These are phyloP conservation scores for Hibiscus mutabilis DNA, from an alignment of 345 rosid genomes.

Conservation along the genomic window DNA sequence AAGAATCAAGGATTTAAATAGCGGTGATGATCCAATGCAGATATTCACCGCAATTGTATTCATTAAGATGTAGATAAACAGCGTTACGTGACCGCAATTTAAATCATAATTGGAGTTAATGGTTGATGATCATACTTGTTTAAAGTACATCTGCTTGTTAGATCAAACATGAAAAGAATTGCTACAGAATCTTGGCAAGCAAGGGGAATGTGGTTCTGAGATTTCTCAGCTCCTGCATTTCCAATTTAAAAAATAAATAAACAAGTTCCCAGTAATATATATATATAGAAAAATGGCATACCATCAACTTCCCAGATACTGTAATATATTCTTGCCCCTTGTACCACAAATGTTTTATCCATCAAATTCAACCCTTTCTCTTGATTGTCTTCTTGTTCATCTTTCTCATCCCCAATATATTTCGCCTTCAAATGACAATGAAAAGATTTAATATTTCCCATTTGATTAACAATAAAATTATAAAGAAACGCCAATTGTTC, in stretches of 20 bases:
- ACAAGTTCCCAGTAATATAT: not conserved
- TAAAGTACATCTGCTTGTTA: slow-evolving; percentile 77
- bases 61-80: not conserved
- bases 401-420: slow-evolving; percentile 47
- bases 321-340: slow-evolving; percentile 71
- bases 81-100: not conserved
- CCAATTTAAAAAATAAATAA: not conserved
- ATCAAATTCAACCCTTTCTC: slow-evolving; percentile 50
- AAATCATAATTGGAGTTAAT: not conserved
- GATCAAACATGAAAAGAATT: slow-evolving; percentile 79
- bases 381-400: slow-evolving; percentile 20
- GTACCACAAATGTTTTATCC: slow-evolving; percentile 61
- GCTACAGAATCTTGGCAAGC: slow-evolving; percentile 89
- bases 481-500: not conserved
- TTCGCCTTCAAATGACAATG: not conserved
- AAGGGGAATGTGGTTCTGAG: slow-evolving; percentile 39
- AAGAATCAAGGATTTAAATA: not conserved
- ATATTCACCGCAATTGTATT: not conserved
- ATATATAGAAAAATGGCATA: slow-evolving; percentile 9
- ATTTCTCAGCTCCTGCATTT: slow-evolving; percentile 47
- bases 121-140: slow-evolving; percentile 33
- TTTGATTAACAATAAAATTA: not conserved
- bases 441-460: not conserved
- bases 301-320: slow-evolving; percentile 89
- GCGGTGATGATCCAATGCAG: not conserved